phyloP scores from a whole-genome alignment of 257 asterid genomes.

The Sherardia arvensis region DNA sequence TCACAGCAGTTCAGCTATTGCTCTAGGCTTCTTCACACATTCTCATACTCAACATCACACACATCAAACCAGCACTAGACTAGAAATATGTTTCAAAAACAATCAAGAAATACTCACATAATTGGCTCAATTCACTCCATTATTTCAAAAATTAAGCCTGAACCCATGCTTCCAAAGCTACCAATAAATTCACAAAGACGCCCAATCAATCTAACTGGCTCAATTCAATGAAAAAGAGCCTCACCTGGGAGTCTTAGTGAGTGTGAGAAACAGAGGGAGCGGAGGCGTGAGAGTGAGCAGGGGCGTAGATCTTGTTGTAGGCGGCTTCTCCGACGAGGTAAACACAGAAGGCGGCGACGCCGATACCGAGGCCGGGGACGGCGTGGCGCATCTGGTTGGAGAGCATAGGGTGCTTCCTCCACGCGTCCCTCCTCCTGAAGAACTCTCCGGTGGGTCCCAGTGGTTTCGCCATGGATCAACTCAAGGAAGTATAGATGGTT shows the following conservation, averaged over 20 bases:
- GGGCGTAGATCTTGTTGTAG: conserved; percentile 43
- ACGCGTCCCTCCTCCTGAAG: conserved; percentile 81
- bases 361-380: conserved; percentile 87
- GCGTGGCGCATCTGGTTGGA: conserved; percentile 87
- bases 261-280: conserved; percentile 41
- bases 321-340: conserved; percentile 42
- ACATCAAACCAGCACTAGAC: background rate
- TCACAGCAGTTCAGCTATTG: background rate
- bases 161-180: background rate
- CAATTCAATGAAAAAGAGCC: background rate
- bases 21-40: background rate
- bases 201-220: background rate
- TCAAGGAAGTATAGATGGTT: background rate
- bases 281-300: conserved; percentile 46
- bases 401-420: conserved; percentile 96
- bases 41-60: background rate
- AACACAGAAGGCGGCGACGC: conserved; percentile 65
- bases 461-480: conserved; percentile 23
- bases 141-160: background rate
- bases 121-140: background rate
- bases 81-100: background rate
- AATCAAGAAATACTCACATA: background rate
- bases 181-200: background rate
- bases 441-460: conserved; percentile 90
- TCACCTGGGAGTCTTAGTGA: conserved; percentile 20